These are phyloP conservation scores for Syncephalastrum racemosum DNA, from an alignment of 371 early-diverging fungal species.

Conservation along the genomic window DNA sequence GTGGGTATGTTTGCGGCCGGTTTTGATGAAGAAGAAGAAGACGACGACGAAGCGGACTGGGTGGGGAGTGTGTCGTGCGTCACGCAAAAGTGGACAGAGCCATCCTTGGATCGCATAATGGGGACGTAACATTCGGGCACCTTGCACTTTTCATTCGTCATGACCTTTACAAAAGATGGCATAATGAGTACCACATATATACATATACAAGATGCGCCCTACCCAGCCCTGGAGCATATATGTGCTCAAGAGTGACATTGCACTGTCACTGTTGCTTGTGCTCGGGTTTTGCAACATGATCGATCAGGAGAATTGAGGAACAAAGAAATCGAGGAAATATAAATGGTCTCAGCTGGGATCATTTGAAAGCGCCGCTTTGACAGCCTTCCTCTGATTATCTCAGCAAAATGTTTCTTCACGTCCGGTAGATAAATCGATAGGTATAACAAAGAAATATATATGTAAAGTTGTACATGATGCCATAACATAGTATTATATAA, in stretches of 20 bases:
- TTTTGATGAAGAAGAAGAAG: conserved; percentile 4
- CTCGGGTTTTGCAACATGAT: not conserved
- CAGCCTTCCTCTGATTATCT: no score
- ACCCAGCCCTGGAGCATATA: conserved; percentile 54
- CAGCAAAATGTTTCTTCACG: no score
- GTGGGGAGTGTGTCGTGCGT: conserved; percentile 45
- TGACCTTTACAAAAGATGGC: conserved; percentile 30
- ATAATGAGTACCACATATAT: not conserved
- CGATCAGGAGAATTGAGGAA: no score
- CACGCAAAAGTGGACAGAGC: conserved; percentile 48
- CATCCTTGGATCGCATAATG: conserved; percentile 56
- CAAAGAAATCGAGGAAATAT: no score
- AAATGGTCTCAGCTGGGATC: no score
- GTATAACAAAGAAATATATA: no score
- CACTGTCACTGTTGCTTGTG: not conserved
- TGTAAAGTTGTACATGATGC: no score
- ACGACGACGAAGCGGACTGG: conserved; percentile 3
- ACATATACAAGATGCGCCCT: conserved; percentile 8
- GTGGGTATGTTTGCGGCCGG: not conserved
- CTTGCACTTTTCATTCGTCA: conserved; percentile 50
- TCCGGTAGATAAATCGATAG: no score
- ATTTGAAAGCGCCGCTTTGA: no score
- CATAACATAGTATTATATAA: no score
- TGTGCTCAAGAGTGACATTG: conserved; percentile 32
- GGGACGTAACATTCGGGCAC: conserved; percentile 47